phyloP scores from a whole-genome alignment of 2,329 filamentous ascomycete species.

The Aquanectria penicillioides region DNA sequence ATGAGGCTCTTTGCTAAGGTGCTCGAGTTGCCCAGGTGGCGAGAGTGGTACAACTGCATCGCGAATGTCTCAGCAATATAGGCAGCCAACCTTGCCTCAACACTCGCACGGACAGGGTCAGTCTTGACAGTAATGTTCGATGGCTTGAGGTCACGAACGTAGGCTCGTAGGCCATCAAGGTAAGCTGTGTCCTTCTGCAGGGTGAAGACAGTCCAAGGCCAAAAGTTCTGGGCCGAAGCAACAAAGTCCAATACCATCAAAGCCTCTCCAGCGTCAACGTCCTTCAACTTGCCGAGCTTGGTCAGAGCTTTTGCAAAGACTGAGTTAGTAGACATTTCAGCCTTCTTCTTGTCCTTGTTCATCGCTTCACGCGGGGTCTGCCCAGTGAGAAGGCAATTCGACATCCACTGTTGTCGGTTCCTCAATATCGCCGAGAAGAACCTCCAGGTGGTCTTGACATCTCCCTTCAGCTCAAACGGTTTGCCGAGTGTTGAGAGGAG shows the following conservation, averaged over 20 bases:
- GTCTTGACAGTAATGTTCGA: constrained; percentile 63
- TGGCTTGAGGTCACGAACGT: constrained; percentile 69
- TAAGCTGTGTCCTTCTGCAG: constrained; percentile 79
- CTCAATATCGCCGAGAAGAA: constrained; percentile 88
- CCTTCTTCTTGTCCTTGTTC: constrained; percentile 63
- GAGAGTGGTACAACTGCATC: constrained; percentile 88
- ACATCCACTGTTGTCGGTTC: constrained; percentile 95
- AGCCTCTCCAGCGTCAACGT: constrained; percentile 71
- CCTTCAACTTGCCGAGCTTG: constrained; percentile 72
- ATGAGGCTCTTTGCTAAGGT: constrained; percentile 77
- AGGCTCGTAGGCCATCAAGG: constrained; percentile 75
- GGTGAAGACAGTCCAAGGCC: constrained; percentile 91
- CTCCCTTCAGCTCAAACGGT: constrained; percentile 72
- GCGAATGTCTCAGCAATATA: constrained; percentile 88
- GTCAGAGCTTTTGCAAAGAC: constrained; percentile 80
- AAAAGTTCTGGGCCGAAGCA: constrained; percentile 88
- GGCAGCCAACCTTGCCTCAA: constrained; percentile 78
- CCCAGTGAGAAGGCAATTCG: constrained; percentile 90
- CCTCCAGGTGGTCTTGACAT: constrained; percentile 80
- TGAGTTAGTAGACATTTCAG: constrained; percentile 64
- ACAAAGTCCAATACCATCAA: constrained; percentile 87
- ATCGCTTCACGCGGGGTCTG: constrained; percentile 82
- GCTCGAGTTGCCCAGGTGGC: constrained; percentile 75
- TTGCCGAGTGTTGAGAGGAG: constrained; percentile 80
- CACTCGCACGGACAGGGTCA: constrained; percentile 65